Conservation (phyloP, 2,329 filamentous ascomycete genomes). For the Exserohilum rostratum region DNA sequence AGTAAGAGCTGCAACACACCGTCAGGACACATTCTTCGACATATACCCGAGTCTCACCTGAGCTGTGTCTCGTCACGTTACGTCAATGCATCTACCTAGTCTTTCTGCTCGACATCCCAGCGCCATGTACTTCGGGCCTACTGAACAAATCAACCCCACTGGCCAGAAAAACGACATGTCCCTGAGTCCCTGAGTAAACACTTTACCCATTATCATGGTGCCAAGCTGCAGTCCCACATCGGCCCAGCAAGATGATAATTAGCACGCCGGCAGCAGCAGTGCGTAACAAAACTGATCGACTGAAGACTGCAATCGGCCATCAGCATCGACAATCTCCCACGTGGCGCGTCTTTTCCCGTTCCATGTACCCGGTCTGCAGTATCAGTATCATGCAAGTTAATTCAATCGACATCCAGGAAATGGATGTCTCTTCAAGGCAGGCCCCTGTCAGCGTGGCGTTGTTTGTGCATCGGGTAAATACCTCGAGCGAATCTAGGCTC, state of each 20-base stretch:
- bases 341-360: not conserved
- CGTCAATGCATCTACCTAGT: not conserved
- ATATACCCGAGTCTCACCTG: not conserved
- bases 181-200: not conserved
- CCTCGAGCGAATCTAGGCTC: not conserved
- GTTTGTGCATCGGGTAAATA: conserved; percentile 8
- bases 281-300: not conserved
- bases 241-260: not conserved
- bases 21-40: not conserved
- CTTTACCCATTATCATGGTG: not conserved
- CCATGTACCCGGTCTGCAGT: not conserved
- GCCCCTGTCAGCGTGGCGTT: not conserved
- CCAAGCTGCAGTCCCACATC: not conserved
- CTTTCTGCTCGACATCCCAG: not conserved
- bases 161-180: not conserved
- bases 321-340: not conserved
- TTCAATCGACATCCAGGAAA: not conserved
- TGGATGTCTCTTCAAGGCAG: not conserved
- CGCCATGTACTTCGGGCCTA: not conserved
- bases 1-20: not conserved
- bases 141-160: not conserved
- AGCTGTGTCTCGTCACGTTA: not conserved
- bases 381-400: not conserved
- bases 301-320: not conserved
- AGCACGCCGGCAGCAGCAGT: not conserved